Evolutionary conservation across 2,329 filamentous ascomycete genomes (phyloP).

Genomic region (Penicillium sp.): DNA sequence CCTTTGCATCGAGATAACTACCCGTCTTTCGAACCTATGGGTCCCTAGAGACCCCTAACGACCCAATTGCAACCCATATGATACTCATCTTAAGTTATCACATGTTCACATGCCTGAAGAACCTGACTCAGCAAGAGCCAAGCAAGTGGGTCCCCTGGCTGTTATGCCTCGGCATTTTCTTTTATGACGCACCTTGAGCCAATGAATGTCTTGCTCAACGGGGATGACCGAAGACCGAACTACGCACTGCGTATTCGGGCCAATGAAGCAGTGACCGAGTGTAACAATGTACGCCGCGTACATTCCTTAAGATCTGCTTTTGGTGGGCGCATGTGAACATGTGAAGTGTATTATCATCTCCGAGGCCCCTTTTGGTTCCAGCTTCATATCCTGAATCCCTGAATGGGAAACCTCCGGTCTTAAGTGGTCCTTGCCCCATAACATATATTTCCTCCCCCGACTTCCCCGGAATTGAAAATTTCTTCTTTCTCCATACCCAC

Average conservation of each 20-base stretch:
- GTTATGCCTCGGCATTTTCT: conserved; percentile 20
- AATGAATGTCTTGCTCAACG: conserved; percentile 14
- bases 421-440: conserved; percentile 8
- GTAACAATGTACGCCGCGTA: neutral
- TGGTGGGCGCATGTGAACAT: conserved; percentile 9
- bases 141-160: neutral
- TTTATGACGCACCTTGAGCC: conserved; percentile 20
- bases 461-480: conserved; percentile 22
- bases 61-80: neutral
- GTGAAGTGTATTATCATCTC: conserved; percentile 13
- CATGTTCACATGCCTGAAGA: conserved; percentile 17
- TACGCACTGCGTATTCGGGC: no score
- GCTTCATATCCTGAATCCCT: conserved; percentile 3
- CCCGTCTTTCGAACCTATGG: no score
- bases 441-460: conserved; percentile 23
- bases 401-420: conserved; percentile 8
- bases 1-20: neutral
- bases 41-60: neutral
- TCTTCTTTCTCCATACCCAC: conserved; percentile 11
- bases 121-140: conserved; percentile 1
- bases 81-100: neutral
- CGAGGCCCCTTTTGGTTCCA: conserved; percentile 19
- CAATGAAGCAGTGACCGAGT: conserved; percentile 17
- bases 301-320: conserved; percentile 3
- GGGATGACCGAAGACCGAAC: conserved; percentile 22